phyloP scores from a whole-genome alignment of 768 basidiomycete species.

The Nidularia pulvinata region DNA sequence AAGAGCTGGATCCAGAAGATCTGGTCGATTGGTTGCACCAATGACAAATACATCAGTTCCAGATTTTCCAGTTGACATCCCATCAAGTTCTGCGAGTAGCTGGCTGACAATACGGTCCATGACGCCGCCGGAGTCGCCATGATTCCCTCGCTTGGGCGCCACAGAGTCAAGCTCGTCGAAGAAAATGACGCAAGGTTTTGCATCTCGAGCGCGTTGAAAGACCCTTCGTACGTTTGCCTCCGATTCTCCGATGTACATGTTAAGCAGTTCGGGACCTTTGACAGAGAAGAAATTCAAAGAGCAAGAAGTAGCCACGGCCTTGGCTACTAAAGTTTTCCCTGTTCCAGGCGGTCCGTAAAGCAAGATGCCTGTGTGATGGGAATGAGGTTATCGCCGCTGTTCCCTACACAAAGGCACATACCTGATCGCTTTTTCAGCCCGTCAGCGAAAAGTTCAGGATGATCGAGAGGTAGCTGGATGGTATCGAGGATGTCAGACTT shows the following conservation, averaged over 20 bases:
- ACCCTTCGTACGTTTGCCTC: constrained; percentile 96
- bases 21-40: constrained; percentile 94
- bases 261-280: constrained; percentile 93
- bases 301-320: constrained; percentile 95
- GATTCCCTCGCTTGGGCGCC: constrained; percentile 92
- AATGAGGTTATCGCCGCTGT: too few species aligned
- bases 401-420: constrained; percentile 28
- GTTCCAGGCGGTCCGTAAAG: constrained; percentile 96
- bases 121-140: constrained; percentile 95
- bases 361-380: constrained; percentile 74
- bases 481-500: constrained; percentile 96
- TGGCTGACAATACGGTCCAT: constrained; percentile 99
- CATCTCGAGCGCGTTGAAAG: constrained; percentile 90
- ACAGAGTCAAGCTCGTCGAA: constrained; percentile 97
- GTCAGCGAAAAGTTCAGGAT: constrained; percentile 86
- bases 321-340: constrained; percentile 93
- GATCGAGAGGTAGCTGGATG: constrained; percentile 88
- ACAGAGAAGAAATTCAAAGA: constrained; percentile 97
- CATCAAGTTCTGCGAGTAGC: constrained; percentile 91
- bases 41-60: constrained; percentile 87
- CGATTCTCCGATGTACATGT: constrained; percentile 99
- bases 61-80: constrained; percentile 67
- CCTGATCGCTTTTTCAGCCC: constrained; percentile 97
- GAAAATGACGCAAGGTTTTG: constrained; percentile 93
- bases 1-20: constrained; percentile 87